phyloP scores from a whole-genome alignment of 78 protist species.

The Guillardia theta region DNA sequence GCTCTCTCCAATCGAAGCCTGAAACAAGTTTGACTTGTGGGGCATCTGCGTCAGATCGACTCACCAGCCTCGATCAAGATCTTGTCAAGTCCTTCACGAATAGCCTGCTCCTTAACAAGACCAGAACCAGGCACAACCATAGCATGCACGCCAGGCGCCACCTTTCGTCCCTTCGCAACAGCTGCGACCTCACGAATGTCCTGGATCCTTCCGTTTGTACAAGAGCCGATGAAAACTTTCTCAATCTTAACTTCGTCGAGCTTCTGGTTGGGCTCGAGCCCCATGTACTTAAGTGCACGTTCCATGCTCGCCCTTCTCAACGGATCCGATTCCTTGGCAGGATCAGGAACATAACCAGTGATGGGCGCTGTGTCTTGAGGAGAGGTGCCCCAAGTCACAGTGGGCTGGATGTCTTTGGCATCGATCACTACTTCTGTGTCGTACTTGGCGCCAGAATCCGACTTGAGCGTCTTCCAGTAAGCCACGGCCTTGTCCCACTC shows the following conservation, averaged over 20 bases:
- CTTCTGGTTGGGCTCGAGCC: slow-evolving; percentile 48
- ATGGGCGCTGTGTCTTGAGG: slow-evolving; percentile 56
- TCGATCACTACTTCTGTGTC: slow-evolving; percentile 55
- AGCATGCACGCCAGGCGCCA: slow-evolving; percentile 26
- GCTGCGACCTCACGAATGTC: slow-evolving; percentile 65
- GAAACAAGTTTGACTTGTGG: too few relatives aligned
- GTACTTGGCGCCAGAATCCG: slow-evolving; percentile 62
- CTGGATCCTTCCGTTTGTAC: slow-evolving; percentile 65
- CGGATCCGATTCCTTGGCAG: slow-evolving; percentile 14
- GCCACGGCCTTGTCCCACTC: slow-evolving; percentile 23
- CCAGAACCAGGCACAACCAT: slow-evolving; percentile 69
- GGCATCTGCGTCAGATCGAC: too few relatives aligned
- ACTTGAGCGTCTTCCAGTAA: slow-evolving; percentile 52
- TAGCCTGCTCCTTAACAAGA: slow-evolving; percentile 60
- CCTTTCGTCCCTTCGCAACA: slow-evolving; percentile 56
- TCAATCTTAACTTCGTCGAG: slow-evolving; percentile 36
- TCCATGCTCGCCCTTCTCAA: neutral
- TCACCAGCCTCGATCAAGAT: slow-evolving; percentile 25
- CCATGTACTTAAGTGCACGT: slow-evolving; percentile 60
- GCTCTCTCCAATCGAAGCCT: slow-evolving; percentile 47
- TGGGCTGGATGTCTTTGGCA: slow-evolving; percentile 63
- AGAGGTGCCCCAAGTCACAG: slow-evolving; percentile 70
- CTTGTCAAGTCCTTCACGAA: slow-evolving; percentile 36
- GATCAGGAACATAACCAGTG: slow-evolving; percentile 56
- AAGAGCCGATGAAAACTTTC: slow-evolving; percentile 65